Percentiles rank a stretch among this genome's conserved stretches.
These are phyloP conservation scores for Ogataea pignaliae DNA, from an alignment of 805 yeast species.

Conservation along the genomic window DNA sequence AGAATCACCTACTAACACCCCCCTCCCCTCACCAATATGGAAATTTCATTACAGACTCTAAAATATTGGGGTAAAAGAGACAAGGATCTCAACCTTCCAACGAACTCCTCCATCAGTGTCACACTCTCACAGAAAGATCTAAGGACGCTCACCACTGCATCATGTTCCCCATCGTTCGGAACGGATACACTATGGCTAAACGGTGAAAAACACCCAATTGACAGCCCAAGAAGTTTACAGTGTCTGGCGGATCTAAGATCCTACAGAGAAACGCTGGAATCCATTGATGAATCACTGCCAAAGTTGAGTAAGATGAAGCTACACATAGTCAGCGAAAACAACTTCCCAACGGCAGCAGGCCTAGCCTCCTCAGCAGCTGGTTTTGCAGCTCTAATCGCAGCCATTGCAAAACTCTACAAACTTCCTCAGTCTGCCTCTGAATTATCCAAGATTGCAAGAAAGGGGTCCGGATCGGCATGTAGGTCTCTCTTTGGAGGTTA, in stretches of 20 bases:
- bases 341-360: constrained; percentile 99
- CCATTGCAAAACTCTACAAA: constrained; percentile 80
- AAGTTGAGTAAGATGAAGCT: constrained; percentile 60
- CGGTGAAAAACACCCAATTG: constrained; percentile 73
- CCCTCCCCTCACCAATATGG: too few species aligned
- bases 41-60: constrained; percentile 61
- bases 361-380: constrained; percentile 98
- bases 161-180: constrained; percentile 52
- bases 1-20: constrained; percentile 7
- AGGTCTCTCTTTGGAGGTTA: constrained; percentile 95
- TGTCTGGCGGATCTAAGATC: constrained; percentile 73
- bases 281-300: constrained; percentile 48
- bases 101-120: constrained; percentile 93
- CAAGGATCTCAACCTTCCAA: constrained; percentile 81
- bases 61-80: constrained; percentile 99
- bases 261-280: constrained; percentile 61
- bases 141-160: constrained; percentile 86
- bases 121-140: constrained; percentile 89
- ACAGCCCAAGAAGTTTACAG: constrained; percentile 58
- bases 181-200: constrained; percentile 79
- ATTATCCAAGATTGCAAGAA: constrained; percentile 89
- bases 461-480: constrained; percentile 98
- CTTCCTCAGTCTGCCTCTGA: constrained; percentile 84
- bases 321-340: constrained; percentile 87
- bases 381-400: constrained; percentile 88